Evolutionary conservation across 1,284 basidiomycete genomes (phyloP), one percentile per base, ranked within the genome.

Genomic region (Laetiporus sulphureus): DNA sequence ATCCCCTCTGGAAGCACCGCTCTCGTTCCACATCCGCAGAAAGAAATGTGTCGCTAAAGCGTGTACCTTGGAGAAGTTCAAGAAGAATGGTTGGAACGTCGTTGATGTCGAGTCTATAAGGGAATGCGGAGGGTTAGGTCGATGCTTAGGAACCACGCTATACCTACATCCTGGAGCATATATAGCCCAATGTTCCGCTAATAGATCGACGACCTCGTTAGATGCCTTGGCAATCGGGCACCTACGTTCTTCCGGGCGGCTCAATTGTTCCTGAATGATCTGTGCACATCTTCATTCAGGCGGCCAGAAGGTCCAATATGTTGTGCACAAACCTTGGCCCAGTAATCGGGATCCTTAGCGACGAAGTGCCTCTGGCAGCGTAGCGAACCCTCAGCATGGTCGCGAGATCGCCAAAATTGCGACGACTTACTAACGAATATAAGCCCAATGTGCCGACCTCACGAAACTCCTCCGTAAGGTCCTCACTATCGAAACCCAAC

Each of bases 11-110:
- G 84, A 82, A 1, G 94, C 91, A 25, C 87, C 86, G 50, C 89
- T 91, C 62, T 97, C 93, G 54, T 77, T 81, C 93, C 93, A 98
- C 84, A 98, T 95, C 47, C 91, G 78, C 21, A 93, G 66, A 68
- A 96, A 96, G 69, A 97, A 96, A 42, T 80, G 80, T 21, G 89
- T 79, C 1, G 88, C 87, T 3, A 95, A 68, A 5, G 76, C 69
- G 62, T 98, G 94, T 8, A 95, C 82, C 45, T 79, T 81, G 51
- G 77, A 75, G 58, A 94, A 91, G 53, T 90, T 88, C 46, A 97
- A 73, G 61, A 97, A 84, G 67, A 93, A 92, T 0, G 91, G 91
- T 52, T 91, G 85, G 63, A 91, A 94, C 1, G 82, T 77, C 1
- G 87, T 84, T 3, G 88, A 83, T 1, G 85, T 86, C 6, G 85